Conservation (phyloP, 2,329 filamentous ascomycete genomes). For the Xylaria sp. region DNA sequence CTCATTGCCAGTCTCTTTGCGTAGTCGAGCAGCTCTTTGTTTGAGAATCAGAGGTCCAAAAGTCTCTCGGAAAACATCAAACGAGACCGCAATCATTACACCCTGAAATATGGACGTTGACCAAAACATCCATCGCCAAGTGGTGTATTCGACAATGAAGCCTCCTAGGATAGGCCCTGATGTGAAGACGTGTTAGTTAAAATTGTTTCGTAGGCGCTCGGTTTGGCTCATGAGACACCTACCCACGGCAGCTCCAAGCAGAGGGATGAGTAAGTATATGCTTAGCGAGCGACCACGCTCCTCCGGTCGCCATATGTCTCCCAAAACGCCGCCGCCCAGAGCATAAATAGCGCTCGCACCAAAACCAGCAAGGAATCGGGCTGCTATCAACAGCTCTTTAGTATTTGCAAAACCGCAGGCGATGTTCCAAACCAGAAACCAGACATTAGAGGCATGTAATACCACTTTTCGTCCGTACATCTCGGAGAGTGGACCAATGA, state of each 20-base stretch:
- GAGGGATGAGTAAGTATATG: slow-evolving; percentile 52
- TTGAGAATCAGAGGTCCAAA: slow-evolving; percentile 52
- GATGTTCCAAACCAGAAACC: slow-evolving; percentile 62
- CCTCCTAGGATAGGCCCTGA: slow-evolving; percentile 49
- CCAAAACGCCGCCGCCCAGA: slow-evolving; percentile 58
- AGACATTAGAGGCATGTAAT: slow-evolving; percentile 56
- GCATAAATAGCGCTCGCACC: slow-evolving; percentile 59
- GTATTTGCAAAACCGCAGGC: slow-evolving; percentile 55
- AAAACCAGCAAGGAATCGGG: slow-evolving; percentile 59
- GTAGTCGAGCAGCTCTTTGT: slow-evolving; percentile 48
- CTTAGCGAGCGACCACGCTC: slow-evolving; percentile 55
- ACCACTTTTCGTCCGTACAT: slow-evolving; percentile 57
- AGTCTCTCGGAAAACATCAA: slow-evolving; percentile 52
- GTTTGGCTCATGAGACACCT: slow-evolving; percentile 17
- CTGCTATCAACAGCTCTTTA: slow-evolving; percentile 54
- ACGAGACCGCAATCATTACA: slow-evolving; percentile 49
- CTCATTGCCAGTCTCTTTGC: slow-evolving; percentile 47
- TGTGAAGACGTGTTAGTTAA: not conserved
- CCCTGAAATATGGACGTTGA: slow-evolving; percentile 55
- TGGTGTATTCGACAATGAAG: slow-evolving; percentile 50
- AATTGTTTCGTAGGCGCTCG: not conserved
- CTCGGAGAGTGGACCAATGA: slow-evolving; percentile 57
- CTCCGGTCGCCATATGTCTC: slow-evolving; percentile 58
- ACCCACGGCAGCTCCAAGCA: slow-evolving; percentile 54
- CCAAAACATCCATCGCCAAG: slow-evolving; percentile 60